Evolutionary conservation across 2,329 filamentous ascomycete species (phyloP), one percentile per base, ranked within the genome.

Genomic region (Diaporthe sp.): DNA sequence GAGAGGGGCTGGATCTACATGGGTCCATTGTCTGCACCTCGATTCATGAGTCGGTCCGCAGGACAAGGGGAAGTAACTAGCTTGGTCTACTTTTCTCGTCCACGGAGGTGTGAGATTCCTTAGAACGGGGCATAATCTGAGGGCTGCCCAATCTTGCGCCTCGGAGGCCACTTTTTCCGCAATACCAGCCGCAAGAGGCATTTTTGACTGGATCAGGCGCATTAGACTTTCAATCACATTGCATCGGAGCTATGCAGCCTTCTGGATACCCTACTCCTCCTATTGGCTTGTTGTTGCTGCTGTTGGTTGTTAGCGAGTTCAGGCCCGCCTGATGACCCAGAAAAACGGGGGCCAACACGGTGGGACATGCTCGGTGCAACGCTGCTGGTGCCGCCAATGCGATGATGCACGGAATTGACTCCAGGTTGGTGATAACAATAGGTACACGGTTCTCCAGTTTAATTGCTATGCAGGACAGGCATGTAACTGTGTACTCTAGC

Each of bases 291-390:
- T 45, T 42, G 58, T 30, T 19, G 15, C 9, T 38, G 12, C 38
- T 69, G 66, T 69, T 55, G 47, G 66, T 69, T 69, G n/a, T 28
- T 69, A 55, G 66, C 28, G 50, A 57, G 33, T 54, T 42, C 50
- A 33, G 58, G 50, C 38, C 25, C 47, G 66, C 35, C 25, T 13
- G 33, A 9, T 15, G 50, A 45, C 19, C 30, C 50, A 40, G 8
- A 54, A 19, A 38, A 17, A 28, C 5, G 5, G 19, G 22, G 3
- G 12, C 47, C 33, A 55, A 69, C n/a, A 69, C 33, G 45, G 22
- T 33, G 30, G 30, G 25, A 38, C n/a, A 15, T 7, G 33, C 22
- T 38, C 55, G 15, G 33, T 22, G 55, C 55, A 13, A 40, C 55
- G 33, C 55, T 7, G 33, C 22, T 25, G 17, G 33, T 30, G 55